phyloP scores from a whole-genome alignment of 306 rosid genomes.

The Luffa acutangula region DNA sequence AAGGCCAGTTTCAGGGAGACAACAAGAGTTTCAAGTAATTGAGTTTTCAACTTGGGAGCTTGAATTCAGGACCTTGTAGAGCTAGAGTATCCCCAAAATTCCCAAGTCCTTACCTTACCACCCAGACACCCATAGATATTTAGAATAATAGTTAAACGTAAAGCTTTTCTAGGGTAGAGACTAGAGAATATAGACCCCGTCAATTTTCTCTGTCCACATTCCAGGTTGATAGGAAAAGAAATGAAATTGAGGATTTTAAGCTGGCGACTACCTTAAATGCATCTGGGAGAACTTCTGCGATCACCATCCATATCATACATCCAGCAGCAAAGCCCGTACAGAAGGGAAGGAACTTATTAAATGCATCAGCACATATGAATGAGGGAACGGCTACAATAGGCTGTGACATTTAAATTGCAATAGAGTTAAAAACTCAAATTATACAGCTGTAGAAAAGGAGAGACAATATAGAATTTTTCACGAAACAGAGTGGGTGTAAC shows the following conservation, averaged over 20 bases:
- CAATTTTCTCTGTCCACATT: background rate
- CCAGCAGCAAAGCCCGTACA: conserved; percentile 99
- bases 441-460: background rate
- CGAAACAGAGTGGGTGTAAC: background rate
- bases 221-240: background rate
- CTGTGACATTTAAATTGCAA: conserved; percentile 33
- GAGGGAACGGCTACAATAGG: conserved; percentile 98
- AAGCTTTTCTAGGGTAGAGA: background rate
- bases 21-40: background rate
- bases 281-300: conserved; percentile 98
- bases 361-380: conserved; percentile 93
- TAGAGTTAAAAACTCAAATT: background rate
- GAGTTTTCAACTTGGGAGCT: background rate
- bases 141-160: background rate
- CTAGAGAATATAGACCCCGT: background rate
- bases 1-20: background rate
- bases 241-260: background rate
- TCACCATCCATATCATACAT: conserved; percentile 99
- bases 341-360: conserved; percentile 89
- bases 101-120: background rate
- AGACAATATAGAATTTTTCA: background rate
- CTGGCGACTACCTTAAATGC: conserved; percentile 67
- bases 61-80: background rate
- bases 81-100: background rate
- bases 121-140: background rate